Evolutionary conservation across 176 grass and related monocot genomes (phyloP).

Genomic region (Hordeum marinum): DNA sequence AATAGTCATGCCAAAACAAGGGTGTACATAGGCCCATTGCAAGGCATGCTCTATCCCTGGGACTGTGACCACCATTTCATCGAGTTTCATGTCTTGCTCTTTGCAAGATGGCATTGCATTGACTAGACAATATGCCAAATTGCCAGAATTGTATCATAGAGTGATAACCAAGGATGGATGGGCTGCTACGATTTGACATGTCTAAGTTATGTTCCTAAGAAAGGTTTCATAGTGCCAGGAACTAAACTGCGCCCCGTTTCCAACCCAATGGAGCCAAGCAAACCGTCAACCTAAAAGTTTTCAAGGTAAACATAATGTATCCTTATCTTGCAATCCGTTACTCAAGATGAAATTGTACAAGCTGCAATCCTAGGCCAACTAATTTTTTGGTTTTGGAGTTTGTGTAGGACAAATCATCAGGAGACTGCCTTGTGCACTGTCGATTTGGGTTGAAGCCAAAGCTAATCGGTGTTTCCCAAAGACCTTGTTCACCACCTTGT

Average conservation of each 20-base stretch:
- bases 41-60: no score
- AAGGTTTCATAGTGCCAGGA: background rate
- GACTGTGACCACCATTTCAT: no score
- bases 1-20: no score
- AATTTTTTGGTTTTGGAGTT: background rate
- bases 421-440: background rate
- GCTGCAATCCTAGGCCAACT: background rate
- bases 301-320: background rate
- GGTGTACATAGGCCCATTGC: no score
- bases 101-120: no score
- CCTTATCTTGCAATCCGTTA: background rate
- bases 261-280: background rate
- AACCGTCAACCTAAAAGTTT: background rate
- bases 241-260: background rate
- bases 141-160: background rate
- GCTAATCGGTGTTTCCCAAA: background rate
- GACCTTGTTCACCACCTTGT: background rate
- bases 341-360: background rate
- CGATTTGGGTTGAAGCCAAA: background rate
- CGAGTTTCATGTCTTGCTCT: no score
- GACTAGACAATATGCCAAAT: no score
- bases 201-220: background rate
- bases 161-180: background rate
- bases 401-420: background rate
- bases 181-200: background rate